These are phyloP conservation scores for Chrysosporium keratinophilum DNA, from an alignment of 2,329 filamentous ascomycete species.

Conservation along the genomic window DNA sequence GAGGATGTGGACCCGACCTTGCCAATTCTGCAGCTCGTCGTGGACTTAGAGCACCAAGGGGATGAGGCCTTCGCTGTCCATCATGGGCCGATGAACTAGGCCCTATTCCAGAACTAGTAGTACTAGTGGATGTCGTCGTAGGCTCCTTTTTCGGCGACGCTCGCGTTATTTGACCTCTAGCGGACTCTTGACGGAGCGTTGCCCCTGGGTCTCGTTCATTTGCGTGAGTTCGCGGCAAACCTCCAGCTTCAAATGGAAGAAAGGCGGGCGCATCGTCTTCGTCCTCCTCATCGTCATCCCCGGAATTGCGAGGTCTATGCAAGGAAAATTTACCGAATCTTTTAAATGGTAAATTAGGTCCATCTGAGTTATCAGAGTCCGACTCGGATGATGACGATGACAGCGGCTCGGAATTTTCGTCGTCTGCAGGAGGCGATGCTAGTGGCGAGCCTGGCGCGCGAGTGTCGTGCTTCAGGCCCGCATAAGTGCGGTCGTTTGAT, in stretches of 20 bases:
- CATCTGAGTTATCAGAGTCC: constrained; percentile 25
- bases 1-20: constrained; percentile 39
- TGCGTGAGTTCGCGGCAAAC: neutral
- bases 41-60: constrained; percentile 29
- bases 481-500: constrained; percentile 13
- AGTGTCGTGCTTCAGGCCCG: neutral
- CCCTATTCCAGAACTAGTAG: constrained; percentile 30
- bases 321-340: constrained; percentile 33
- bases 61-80: constrained; percentile 16
- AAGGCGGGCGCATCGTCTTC: constrained; percentile 40
- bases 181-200: constrained; percentile 32
- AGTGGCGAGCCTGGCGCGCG: constrained; percentile 16
- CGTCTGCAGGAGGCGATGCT: constrained; percentile 26
- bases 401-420: constrained; percentile 22
- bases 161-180: constrained; percentile 19
- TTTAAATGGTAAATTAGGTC: constrained; percentile 25
- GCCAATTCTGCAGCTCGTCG: constrained; percentile 42
- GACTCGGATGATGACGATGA: constrained; percentile 23
- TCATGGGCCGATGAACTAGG: constrained; percentile 20
- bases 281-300: constrained; percentile 33
- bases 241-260: constrained; percentile 27
- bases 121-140: constrained; percentile 23
- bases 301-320: constrained; percentile 24
- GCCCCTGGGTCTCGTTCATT: constrained; percentile 29
- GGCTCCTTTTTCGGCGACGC: constrained; percentile 24